Evolutionary conservation across 2,329 filamentous ascomycete species (phyloP).

Genomic region (Gyromitra esculenta): DNA sequence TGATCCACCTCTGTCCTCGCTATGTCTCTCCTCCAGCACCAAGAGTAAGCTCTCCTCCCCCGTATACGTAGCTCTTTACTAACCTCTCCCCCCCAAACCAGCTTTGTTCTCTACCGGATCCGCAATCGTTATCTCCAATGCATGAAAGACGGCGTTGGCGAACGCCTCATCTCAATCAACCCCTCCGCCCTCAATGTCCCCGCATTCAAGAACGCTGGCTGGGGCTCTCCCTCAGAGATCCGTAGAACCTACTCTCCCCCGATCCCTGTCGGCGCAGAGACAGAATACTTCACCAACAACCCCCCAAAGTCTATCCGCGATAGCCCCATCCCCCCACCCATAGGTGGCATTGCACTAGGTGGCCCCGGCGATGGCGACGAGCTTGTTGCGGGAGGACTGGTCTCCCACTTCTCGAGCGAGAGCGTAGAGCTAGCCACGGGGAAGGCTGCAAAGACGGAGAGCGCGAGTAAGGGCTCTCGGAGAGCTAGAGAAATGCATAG

Average conservation of each 20-base stretch:
- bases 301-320: conserved; percentile 32
- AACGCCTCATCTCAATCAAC: conserved; percentile 83
- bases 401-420: conserved; percentile 41
- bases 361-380: conserved; percentile 29
- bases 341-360: conserved; percentile 33
- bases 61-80: background rate
- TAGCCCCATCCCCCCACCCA: conserved; percentile 7
- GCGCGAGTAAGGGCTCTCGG: conserved; percentile 22
- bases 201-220: conserved; percentile 83
- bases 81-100: conserved; percentile 59
- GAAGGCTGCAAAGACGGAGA: conserved; percentile 28
- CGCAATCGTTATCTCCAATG: conserved; percentile 81
- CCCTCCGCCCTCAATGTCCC: conserved; percentile 80
- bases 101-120: conserved; percentile 83
- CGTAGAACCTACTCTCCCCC: conserved; percentile 87
- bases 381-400: conserved; percentile 28
- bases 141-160: conserved; percentile 83
- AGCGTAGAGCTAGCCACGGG: conserved; percentile 28
- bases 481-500: conserved; percentile 69
- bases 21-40: conserved; percentile 56
- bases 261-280: conserved; percentile 82
- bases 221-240: conserved; percentile 78
- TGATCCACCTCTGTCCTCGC: background rate
- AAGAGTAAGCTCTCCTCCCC: conserved; percentile 51
- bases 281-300: conserved; percentile 74